Base-by-base conservation (phyloP, 2,329 filamentous ascomycete genomes). In the Trichoderma sp. region DNA sequence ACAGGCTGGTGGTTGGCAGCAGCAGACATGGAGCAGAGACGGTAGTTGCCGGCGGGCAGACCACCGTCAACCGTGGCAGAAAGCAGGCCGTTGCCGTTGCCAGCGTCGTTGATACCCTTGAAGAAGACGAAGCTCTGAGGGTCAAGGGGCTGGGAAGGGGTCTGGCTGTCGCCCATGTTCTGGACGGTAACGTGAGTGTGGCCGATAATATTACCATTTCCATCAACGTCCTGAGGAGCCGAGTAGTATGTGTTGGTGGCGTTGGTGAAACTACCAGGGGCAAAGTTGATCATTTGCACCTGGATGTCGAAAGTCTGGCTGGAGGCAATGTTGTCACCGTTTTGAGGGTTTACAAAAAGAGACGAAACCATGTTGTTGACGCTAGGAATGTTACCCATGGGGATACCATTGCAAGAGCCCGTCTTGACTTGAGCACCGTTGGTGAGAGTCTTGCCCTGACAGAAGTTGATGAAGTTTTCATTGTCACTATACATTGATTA, bases 1-100 rank as follows among this genome's bases (percentile, higher is more conserved):
- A 89, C 86, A 68, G 87, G 87, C 80, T 90, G 87, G 75, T 91
- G 89, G 81, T 90, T 91, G 73, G 86, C 81, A n/a, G 89, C 80
- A 70, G 84, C 79, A 32, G 84, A 83, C 85, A 91, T 89, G 74
- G 85, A 87, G 83, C 89, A 91, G 70, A 89, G 79, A 73, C 89
- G 87, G 80, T 90, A 91, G 80, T 86, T 87, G 43, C 88, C 88
- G 3, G 83, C 81, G 3, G 87, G 86, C 3, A 90, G 84, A 74
- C 88, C 89, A 68, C 84, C 86, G 1, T 80, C 79, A 28, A 90
- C 88, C 2, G 76, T 78, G 49, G 87, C 85, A 14, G 80, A 77
- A 13, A 90, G 80, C 5, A 82, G 79, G 61, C 87, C 87, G 2
- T 85, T 73, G 37, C 83, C 84, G 73, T 90, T 83, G 39, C 87